Evolutionary conservation across 768 basidiomycete genomes (phyloP).

Genomic region (Cystobasidiopsis lactophilus): DNA sequence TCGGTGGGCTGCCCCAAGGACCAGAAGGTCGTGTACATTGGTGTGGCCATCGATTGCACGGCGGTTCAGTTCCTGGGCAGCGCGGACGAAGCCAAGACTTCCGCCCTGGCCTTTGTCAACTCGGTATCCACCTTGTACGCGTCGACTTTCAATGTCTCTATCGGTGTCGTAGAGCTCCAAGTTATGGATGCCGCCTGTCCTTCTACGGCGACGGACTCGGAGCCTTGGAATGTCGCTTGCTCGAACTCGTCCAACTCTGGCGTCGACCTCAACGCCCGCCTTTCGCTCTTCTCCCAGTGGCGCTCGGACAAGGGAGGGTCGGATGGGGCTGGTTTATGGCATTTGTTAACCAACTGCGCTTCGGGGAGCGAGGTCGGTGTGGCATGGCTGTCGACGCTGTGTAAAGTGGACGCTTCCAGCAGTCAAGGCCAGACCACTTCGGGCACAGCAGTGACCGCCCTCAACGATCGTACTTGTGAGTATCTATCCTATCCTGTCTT

Average conservation of each 20-base stretch:
- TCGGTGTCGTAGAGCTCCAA: conserved; percentile 59
- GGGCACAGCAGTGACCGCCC: conserved; percentile 61
- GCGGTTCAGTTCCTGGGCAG: conserved; percentile 46
- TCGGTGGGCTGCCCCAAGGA: conserved; percentile 47
- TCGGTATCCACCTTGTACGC: conserved; percentile 25
- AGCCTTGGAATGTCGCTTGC: conserved; percentile 64
- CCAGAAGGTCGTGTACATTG: conserved; percentile 56
- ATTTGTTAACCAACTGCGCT: conserved; percentile 63
- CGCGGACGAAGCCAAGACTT: conserved; percentile 41
- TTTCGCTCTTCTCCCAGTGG: conserved; percentile 65
- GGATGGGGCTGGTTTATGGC: conserved; percentile 64
- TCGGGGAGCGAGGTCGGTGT: conserved; percentile 59
- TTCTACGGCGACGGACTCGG: conserved; percentile 29
- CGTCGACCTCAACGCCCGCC: conserved; percentile 41
- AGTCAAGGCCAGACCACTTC: background rate
- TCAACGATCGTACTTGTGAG: conserved; percentile 52
- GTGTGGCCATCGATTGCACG: conserved; percentile 68
- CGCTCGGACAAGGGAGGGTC: conserved; percentile 41
- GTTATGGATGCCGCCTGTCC: conserved; percentile 53
- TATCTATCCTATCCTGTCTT: too few relatives aligned
- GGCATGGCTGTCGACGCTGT: conserved; percentile 66
- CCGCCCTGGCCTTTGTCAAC: conserved; percentile 9
- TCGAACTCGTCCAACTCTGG: conserved; percentile 6
- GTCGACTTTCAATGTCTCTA: conserved; percentile 58
- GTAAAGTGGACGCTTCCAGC: conserved; percentile 16